phyloP scores from a whole-genome alignment of 495 filamentous ascomycete genomes.

The Xylaria palmicola region DNA sequence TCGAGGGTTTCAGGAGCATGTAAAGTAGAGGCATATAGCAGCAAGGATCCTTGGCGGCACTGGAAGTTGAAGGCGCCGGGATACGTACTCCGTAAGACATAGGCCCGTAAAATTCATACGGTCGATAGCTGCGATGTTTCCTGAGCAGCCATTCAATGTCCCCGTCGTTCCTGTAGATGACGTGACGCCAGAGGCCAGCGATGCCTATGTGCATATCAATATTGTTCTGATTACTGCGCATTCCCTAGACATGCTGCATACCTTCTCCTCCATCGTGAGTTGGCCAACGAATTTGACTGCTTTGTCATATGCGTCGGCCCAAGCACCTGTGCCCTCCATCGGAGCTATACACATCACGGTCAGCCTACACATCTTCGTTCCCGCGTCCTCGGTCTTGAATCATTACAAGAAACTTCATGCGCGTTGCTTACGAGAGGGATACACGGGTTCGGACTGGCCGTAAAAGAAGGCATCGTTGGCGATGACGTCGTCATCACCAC shows the following conservation, averaged over 20 bases:
- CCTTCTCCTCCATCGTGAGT: slow-evolving; percentile 84
- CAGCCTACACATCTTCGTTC: neutral
- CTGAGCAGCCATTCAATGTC: slow-evolving; percentile 42
- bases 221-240: neutral
- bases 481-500: slow-evolving; percentile 23
- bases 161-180: slow-evolving; percentile 30
- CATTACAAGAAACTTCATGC: too few species aligned
- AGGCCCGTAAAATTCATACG: slow-evolving; percentile 50
- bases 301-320: slow-evolving; percentile 74
- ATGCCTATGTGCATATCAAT: slow-evolving; percentile 29
- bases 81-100: slow-evolving; percentile 52
- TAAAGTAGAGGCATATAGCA: too few species aligned
- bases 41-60: too few species aligned
- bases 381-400: too few species aligned
- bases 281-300: slow-evolving; percentile 75
- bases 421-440: slow-evolving; percentile 76
- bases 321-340: slow-evolving; percentile 48
- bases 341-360: slow-evolving; percentile 46
- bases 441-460: slow-evolving; percentile 71
- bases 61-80: too few species aligned
- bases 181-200: slow-evolving; percentile 43
- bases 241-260: slow-evolving; percentile 41
- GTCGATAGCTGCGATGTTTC: slow-evolving; percentile 37
- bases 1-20: too few species aligned
- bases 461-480: slow-evolving; percentile 49